Conservation (phyloP, 257 asterid genomes). For the Salvia rosmarinus region DNA sequence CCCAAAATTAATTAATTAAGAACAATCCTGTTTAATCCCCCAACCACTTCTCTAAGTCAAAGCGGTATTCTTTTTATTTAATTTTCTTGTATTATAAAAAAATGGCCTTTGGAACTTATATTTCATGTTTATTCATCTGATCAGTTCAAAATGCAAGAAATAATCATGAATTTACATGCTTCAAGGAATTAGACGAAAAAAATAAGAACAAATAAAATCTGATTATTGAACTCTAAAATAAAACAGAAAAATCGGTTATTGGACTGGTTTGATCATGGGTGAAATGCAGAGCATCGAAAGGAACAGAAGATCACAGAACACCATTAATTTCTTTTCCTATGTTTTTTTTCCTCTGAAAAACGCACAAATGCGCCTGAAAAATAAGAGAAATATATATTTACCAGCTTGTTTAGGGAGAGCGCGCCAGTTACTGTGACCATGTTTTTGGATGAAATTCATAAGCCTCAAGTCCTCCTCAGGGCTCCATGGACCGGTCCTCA, state of each 20-base stretch:
- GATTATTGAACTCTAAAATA: too few species aligned
- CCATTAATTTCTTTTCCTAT: not conserved
- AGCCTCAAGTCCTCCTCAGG: slow-evolving; percentile 65
- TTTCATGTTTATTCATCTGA: too few species aligned
- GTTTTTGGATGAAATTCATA: slow-evolving; percentile 44
- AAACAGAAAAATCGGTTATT: too few species aligned
- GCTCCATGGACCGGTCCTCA: slow-evolving; percentile 78
- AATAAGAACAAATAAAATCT: too few species aligned
- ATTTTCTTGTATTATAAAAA: not conserved
- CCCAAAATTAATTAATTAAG: not conserved
- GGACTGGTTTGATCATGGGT: too few species aligned
- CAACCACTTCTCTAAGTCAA: slow-evolving; percentile 9
- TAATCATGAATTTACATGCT: too few species aligned
- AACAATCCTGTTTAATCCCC: not conserved
- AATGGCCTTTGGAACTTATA: not conserved
- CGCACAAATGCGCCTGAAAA: too few species aligned
- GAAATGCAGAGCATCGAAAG: not conserved
- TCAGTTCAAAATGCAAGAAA: too few species aligned
- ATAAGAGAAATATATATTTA: not conserved
- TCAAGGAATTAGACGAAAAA: too few species aligned
- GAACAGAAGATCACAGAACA: not conserved
- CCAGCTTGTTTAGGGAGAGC: slow-evolving; percentile 78
- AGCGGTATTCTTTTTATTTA: not conserved
- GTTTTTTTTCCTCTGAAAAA: too few species aligned
- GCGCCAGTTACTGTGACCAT: slow-evolving; percentile 78